A percentile compares a stretch with the other conserved stretches of the same genome.
Evolutionary conservation across 2,329 filamentous ascomycete species (phyloP).

Genomic region (Escovopsis weberi): DNA sequence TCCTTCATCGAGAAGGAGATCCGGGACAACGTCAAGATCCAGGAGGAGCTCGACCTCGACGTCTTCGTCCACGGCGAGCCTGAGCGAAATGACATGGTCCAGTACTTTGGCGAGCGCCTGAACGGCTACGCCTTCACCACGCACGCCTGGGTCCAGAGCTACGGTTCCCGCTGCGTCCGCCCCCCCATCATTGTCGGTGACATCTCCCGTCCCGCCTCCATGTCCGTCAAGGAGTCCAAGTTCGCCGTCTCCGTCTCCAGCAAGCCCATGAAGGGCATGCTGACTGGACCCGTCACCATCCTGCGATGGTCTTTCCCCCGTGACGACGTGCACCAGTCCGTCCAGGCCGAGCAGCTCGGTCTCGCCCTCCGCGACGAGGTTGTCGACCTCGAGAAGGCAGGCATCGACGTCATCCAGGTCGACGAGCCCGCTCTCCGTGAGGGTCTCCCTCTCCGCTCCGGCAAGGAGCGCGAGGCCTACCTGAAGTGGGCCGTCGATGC

Average conservation of each 20-base stretch:
- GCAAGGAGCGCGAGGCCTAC: slow-evolving; percentile 93
- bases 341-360: slow-evolving; percentile 97
- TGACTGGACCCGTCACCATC: slow-evolving; percentile 97
- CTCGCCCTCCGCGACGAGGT: slow-evolving; percentile 98
- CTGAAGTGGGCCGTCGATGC: slow-evolving; percentile 94
- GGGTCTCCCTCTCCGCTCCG: slow-evolving; percentile 90
- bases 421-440: slow-evolving; percentile 98
- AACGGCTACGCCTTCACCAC: slow-evolving; percentile 98
- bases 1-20: slow-evolving; percentile 99
- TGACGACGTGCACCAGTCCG: slow-evolving; percentile 97
- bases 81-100: slow-evolving; percentile 99
- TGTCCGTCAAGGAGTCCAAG: slow-evolving; percentile 99
- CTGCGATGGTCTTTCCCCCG: slow-evolving; percentile 99
- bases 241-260: slow-evolving; percentile 91
- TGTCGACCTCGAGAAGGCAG: slow-evolving; percentile 90
- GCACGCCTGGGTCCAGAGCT: slow-evolving; percentile 96
- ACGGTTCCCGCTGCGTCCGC: slow-evolving; percentile 95
- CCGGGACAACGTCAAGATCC: slow-evolving; percentile 82
- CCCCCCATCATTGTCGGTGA: slow-evolving; percentile 98
- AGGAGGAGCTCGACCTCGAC: slow-evolving; percentile 94
- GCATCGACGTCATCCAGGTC: slow-evolving; percentile 96
- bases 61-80: slow-evolving; percentile 98
- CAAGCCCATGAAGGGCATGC: slow-evolving; percentile 99
- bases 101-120: slow-evolving; percentile 98
- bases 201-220: slow-evolving; percentile 88